Base-by-base conservation (phyloP, 1,284 basidiomycete species). In the Pseudozyma sp. region DNA sequence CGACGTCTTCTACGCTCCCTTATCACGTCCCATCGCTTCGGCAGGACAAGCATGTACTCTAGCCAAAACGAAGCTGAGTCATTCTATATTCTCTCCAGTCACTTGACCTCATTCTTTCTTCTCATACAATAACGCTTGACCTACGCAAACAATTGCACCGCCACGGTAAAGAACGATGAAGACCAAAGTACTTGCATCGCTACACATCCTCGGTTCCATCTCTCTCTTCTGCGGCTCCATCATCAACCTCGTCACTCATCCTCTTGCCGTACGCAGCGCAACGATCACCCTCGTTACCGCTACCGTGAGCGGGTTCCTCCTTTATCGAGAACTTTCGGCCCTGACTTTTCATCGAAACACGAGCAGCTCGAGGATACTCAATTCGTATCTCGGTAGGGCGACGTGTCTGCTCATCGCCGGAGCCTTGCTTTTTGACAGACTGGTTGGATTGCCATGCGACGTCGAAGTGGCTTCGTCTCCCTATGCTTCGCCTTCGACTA, bases 161-260 rank as follows among this genome's bases (percentile, higher is more conserved):
- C 39, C 12, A 40, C 2, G 9, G 8, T 4, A 12, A 39, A n/a
- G 39, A 10, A 55, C 34, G 40, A 55, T 44, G 53, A 62, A 59
- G 52, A n/a, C 12, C 8, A 39, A 21, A 9, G 7, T 62, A 6
- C 16, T 52, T 0, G 19, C 48, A 18, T 21, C 38, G 12, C 40
- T 70, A 11, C 61, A 64, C 58, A 25, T 64, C 10, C 1, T 70
- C 8, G 45, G 38, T 8, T 60, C 61, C 0, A 38, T 57, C 18
- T 11, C 34, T 7, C 31, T 60, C 4, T 50, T n/a, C 10, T 21
- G 16, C 3, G 44, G 42, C n/a, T 48, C 61, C 0, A 44, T 31
- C 5, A 35, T 57, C 31, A 51, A 60, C 39, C 14, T 60, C 10
- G 39, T 70, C 50, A 44, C 55, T 10, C 67, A 70, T 40, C 67